These are phyloP conservation scores for Myxozyma melibiosi DNA, from an alignment of 805 yeast genomes.

Conservation along the genomic window DNA sequence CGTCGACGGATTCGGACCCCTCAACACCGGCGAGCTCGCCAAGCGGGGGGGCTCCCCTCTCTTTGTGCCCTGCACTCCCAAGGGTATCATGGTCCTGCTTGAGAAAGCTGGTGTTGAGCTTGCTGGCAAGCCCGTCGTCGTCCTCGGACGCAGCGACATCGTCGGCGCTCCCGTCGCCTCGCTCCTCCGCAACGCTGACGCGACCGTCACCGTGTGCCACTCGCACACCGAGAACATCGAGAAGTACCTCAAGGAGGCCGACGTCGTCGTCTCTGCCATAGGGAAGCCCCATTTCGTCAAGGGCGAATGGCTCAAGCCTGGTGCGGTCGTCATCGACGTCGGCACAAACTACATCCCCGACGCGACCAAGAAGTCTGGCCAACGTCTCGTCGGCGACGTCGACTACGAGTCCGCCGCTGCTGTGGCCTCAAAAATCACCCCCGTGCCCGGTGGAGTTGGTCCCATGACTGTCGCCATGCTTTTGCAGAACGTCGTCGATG, in stretches of 20 bases:
- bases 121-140: conserved; percentile 84
- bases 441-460: conserved; percentile 99
- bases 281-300: conserved; percentile 83
- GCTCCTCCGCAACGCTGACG: conserved; percentile 72
- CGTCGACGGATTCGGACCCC: conserved; percentile 92
- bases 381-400: conserved; percentile 90
- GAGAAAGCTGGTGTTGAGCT: conserved; percentile 66
- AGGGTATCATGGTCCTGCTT: conserved; percentile 82
- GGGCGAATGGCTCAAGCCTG: conserved; percentile 85
- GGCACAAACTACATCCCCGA: conserved; percentile 91
- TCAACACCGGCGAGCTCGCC: conserved; percentile 86
- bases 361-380: conserved; percentile 71
- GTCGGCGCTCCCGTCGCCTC: conserved; percentile 94
- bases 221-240: conserved; percentile 68
- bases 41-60: conserved; percentile 81
- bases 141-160: conserved; percentile 91
- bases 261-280: conserved; percentile 87
- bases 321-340: conserved; percentile 86
- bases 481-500: conserved; percentile 74
- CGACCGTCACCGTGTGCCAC: conserved; percentile 86
- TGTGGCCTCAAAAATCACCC: conserved; percentile 75
- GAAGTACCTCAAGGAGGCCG: conserved; percentile 65
- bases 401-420: conserved; percentile 69
- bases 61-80: conserved; percentile 93
- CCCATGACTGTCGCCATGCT: conserved; percentile 99